Evolutionary conservation across 73 alveolate species (phyloP).

Genomic region (Loxodes magnus): DNA sequence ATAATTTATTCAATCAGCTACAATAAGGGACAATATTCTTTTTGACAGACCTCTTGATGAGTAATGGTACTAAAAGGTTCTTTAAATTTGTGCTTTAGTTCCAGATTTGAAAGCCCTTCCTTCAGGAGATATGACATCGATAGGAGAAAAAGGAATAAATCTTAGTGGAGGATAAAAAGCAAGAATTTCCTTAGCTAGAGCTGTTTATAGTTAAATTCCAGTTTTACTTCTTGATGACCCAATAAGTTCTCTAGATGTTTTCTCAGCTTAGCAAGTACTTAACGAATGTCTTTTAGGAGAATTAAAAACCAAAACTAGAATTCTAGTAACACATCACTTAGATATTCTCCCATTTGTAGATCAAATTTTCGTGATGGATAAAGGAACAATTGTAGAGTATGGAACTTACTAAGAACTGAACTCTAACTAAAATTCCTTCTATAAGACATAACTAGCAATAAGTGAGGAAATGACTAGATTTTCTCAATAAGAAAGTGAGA

Average conservation of each 20-base stretch:
- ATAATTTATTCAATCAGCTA: constrained; percentile 81
- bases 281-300: constrained; percentile 61
- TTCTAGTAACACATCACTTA: constrained; percentile 82
- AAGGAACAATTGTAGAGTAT: constrained; percentile 42
- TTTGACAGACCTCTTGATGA: constrained; percentile 64
- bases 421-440: constrained; percentile 10
- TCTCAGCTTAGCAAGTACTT: constrained; percentile 78
- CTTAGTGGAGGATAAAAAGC: constrained; percentile 95
- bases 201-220: constrained; percentile 76
- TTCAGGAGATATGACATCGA: constrained; percentile 86
- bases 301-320: constrained; percentile 72
- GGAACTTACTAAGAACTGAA: constrained; percentile 36
- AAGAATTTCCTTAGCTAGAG: constrained; percentile 90
- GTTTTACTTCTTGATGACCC: constrained; percentile 76
- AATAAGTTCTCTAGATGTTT: constrained; percentile 91
- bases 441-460: constrained; percentile 16
- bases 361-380: constrained; percentile 52
- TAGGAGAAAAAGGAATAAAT: constrained; percentile 94
- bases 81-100: constrained; percentile 51
- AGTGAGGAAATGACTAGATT: constrained; percentile 23
- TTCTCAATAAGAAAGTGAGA: constrained; percentile 23
- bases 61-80: constrained; percentile 50
- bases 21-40: constrained; percentile 76
- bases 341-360: constrained; percentile 65
- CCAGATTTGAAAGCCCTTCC: constrained; percentile 71